Conservation (phyloP, 768 basidiomycete genomes). For the Tylopilus intermedius region DNA sequence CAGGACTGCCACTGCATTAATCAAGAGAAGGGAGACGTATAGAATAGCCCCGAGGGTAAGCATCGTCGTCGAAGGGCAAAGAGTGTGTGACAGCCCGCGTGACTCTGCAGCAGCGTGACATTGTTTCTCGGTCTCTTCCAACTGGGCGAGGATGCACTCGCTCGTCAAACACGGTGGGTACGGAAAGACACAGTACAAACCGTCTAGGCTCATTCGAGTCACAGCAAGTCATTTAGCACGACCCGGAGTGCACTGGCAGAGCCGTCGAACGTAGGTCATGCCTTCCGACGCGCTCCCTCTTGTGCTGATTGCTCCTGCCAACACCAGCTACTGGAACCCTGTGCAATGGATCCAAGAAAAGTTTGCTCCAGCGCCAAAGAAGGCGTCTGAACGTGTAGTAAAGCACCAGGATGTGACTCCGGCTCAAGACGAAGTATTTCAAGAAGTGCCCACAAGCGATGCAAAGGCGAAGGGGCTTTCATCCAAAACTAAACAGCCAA, state of each 20-base stretch:
- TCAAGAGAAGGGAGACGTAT: slow-evolving; percentile 81
- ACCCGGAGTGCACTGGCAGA: slow-evolving; percentile 31
- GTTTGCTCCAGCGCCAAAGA: slow-evolving; percentile 44
- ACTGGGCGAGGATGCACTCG: slow-evolving; percentile 20
- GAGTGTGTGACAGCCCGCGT: slow-evolving; percentile 19
- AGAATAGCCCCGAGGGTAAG: slow-evolving; percentile 67
- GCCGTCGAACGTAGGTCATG: slow-evolving; percentile 42
- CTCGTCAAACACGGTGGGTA: slow-evolving; percentile 26
- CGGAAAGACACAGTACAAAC: neutral
- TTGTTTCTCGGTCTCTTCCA: neutral
- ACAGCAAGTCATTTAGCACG: slow-evolving; percentile 13
- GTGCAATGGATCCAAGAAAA: slow-evolving; percentile 62
- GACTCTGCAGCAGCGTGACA: slow-evolving; percentile 16
- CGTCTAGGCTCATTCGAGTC: neutral
- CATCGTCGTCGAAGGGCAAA: slow-evolving; percentile 34
- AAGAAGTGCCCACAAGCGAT: slow-evolving; percentile 21
- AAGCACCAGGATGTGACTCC: slow-evolving; percentile 26
- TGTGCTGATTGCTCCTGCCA: neutral
- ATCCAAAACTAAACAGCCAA: slow-evolving; percentile 17
- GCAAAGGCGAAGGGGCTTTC: slow-evolving; percentile 13
- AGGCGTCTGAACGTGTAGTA: slow-evolving; percentile 41
- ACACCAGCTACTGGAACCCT: slow-evolving; percentile 50
- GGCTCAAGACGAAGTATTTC: slow-evolving; percentile 43
- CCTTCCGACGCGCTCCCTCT: neutral
- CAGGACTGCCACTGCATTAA: slow-evolving; percentile 92